Conservation (phyloP, 1,139 yeast species). For the Blastobotrys indianensis region DNA sequence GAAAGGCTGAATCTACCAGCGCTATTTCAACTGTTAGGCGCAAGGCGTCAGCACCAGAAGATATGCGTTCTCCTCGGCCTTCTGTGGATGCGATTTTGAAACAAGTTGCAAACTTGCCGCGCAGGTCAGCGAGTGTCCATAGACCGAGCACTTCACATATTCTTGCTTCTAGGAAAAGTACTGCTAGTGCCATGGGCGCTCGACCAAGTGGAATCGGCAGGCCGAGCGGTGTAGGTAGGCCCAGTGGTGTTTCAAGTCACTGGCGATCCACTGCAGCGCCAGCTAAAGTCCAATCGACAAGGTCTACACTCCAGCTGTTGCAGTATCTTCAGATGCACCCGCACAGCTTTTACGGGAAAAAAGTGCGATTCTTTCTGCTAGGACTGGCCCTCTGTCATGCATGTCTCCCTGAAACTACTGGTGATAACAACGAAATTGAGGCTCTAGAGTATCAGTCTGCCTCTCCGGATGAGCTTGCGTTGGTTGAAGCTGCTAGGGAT, state of each 20-base stretch:
- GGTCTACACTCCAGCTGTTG: conserved; percentile 58
- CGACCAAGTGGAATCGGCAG: neutral
- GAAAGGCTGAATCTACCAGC: conserved; percentile 10
- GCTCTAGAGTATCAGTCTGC: conserved; percentile 77
- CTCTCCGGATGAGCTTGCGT: conserved; percentile 93
- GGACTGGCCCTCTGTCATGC: conserved; percentile 85
- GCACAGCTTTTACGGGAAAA: conserved; percentile 58
- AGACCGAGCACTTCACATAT: conserved; percentile 4
- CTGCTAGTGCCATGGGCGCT: neutral
- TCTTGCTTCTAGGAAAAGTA: neutral
- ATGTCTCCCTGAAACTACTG: conserved; percentile 60
- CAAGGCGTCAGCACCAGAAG: conserved; percentile 1
- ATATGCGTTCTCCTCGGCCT: conserved; percentile 17
- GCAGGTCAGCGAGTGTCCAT: conserved; percentile 42
- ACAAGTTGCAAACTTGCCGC: conserved; percentile 33
- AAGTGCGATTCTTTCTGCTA: conserved; percentile 67
- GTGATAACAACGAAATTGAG: conserved; percentile 19
- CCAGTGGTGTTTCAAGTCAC: conserved; percentile 22
- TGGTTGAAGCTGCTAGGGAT: conserved; percentile 91
- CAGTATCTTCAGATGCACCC: conserved; percentile 69
- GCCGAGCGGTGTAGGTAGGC: conserved; percentile 14
- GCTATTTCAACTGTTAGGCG: conserved; percentile 1
- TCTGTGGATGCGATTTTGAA: conserved; percentile 30
- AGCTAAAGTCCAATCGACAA: conserved; percentile 33
- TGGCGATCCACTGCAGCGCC: conserved; percentile 38